Conservation (phyloP, 2,329 filamentous ascomycete species). For the Colletotrichum gloeosporioides region DNA sequence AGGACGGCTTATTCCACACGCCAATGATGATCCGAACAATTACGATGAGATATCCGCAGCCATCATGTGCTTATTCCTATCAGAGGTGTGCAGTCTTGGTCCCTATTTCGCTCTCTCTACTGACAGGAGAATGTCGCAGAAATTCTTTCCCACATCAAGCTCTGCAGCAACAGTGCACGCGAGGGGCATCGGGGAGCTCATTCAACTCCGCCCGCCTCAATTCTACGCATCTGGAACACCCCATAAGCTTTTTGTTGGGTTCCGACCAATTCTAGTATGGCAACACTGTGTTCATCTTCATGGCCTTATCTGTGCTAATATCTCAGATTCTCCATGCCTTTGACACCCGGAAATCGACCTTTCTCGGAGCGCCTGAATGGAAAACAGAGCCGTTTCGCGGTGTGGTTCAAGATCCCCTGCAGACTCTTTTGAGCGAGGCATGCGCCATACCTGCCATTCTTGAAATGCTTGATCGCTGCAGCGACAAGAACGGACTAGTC, state of each 20-base stretch:
- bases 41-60: slow-evolving; percentile 32
- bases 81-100: slow-evolving; percentile 22
- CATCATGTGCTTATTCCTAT: slow-evolving; percentile 40
- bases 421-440: slow-evolving; percentile 34
- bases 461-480: neutral
- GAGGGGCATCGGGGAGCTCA: slow-evolving; percentile 36
- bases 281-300: neutral
- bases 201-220: slow-evolving; percentile 34
- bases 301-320: too few species aligned
- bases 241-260: slow-evolving; percentile 43
- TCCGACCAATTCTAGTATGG: slow-evolving; percentile 42
- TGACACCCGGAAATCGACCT: slow-evolving; percentile 30
- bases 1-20: slow-evolving; percentile 20
- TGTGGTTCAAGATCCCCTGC: slow-evolving; percentile 31
- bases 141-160: slow-evolving; percentile 35
- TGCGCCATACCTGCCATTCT: slow-evolving; percentile 30
- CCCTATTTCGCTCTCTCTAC: fast-evolving
- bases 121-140: neutral
- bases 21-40: neutral
- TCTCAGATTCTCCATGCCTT: slow-evolving; percentile 35
- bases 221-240: slow-evolving; percentile 35
- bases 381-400: slow-evolving; percentile 32
- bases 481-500: neutral
- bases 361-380: slow-evolving; percentile 35
- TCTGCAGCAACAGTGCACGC: slow-evolving; percentile 34